phyloP scores from a whole-genome alignment of 179 eudicot species.

The Carnegiea gigantea region DNA sequence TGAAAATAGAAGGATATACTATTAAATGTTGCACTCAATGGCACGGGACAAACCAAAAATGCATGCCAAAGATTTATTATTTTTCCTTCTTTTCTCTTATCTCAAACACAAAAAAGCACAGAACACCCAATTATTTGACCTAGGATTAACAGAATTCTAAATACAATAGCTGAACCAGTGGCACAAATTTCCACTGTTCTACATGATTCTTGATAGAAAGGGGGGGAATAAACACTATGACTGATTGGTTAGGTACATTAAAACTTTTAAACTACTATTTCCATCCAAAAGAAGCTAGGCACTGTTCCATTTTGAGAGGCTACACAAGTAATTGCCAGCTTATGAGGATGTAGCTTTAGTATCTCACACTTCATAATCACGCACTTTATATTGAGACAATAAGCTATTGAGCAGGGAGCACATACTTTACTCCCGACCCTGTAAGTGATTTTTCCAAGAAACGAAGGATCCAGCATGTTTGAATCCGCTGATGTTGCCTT shows the following conservation, averaged over 20 bases:
- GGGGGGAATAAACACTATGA: too few species aligned
- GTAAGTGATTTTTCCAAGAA: constrained; percentile 70
- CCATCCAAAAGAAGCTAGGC: neutral
- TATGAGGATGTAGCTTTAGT: neutral
- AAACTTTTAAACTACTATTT: neutral
- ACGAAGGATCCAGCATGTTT: constrained; percentile 43
- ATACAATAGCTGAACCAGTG: too few species aligned
- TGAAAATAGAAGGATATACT: too few species aligned
- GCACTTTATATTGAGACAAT: constrained; percentile 14
- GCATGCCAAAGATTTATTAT: neutral
- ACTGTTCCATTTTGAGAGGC: neutral
- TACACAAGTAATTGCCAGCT: neutral
- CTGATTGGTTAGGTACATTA: neutral
- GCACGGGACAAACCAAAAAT: neutral
- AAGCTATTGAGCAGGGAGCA: neutral
- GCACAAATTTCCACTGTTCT: too few species aligned
- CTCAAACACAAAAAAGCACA: neutral
- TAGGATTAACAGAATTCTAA: neutral
- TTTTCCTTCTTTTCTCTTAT: neutral
- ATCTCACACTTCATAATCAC: neutral
- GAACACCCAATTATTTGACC: neutral
- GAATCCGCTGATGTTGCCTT: constrained; percentile 64
- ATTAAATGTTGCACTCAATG: neutral
- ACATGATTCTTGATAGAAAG: too few species aligned
- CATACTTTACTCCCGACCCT: constrained; percentile 90